A percentile compares a stretch with the other conserved stretches of the same genome.
These are phyloP conservation scores for Pholiota conissans DNA, from an alignment of 768 basidiomycete species.

Conservation along the genomic window DNA sequence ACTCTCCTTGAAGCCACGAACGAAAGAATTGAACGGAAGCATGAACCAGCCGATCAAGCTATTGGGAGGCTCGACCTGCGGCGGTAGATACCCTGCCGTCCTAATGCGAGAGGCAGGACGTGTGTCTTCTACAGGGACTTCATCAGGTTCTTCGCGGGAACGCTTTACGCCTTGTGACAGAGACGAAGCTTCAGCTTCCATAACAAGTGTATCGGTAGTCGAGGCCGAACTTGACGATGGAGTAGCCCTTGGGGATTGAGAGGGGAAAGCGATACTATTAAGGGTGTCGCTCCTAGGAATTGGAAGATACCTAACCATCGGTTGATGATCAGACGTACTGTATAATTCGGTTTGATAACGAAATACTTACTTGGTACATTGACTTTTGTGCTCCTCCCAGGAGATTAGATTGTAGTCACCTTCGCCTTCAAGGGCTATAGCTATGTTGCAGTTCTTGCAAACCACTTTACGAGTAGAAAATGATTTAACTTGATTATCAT, in stretches of 20 bases:
- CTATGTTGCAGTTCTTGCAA: conserved; percentile 51
- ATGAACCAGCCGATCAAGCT: conserved; percentile 56
- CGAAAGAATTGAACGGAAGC: conserved; percentile 62
- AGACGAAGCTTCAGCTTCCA: conserved; percentile 11
- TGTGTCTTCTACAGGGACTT: conserved; percentile 30
- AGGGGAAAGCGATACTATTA: conserved; percentile 21
- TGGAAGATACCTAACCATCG: conserved; percentile 13
- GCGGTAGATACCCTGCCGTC: conserved; percentile 43
- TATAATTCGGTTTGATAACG: not conserved
- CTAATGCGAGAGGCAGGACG: conserved; percentile 54
- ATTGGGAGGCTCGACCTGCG: conserved; percentile 44
- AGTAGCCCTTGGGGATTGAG: conserved; percentile 19
- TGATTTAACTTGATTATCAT: conserved; percentile 58
- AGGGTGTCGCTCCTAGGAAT: conserved; percentile 17
- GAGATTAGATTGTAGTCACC: conserved; percentile 58
- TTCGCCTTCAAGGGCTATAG: conserved; percentile 44
- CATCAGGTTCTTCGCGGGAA: conserved; percentile 39
- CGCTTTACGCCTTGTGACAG: conserved; percentile 43
- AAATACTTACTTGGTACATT: conserved; percentile 37
- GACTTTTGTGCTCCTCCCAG: conserved; percentile 65
- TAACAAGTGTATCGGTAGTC: conserved; percentile 33
- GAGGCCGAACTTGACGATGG: conserved; percentile 34
- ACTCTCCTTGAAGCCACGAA: conserved; percentile 68
- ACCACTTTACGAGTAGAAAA: conserved; percentile 46
- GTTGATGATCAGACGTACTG: not conserved